Evolutionary conservation across 305 asterid genomes (phyloP).

Genomic region (Plantago coronopus): DNA sequence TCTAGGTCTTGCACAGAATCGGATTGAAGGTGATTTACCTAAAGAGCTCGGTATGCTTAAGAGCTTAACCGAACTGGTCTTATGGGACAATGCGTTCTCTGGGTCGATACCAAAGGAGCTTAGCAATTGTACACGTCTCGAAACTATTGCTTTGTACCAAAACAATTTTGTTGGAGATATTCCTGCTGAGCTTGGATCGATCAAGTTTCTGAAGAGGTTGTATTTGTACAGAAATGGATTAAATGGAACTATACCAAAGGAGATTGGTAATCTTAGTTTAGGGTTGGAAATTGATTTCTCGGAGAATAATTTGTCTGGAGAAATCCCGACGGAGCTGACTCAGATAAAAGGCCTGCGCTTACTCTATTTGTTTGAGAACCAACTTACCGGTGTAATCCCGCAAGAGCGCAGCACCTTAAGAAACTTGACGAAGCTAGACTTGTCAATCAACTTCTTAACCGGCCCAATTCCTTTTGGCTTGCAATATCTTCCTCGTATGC

Average conservation of each 20-base stretch:
- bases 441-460: conserved; percentile 64
- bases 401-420: conserved; percentile 52
- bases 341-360: conserved; percentile 42
- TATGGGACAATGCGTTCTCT: conserved; percentile 67
- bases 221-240: conserved; percentile 66
- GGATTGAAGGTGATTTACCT: conserved; percentile 58
- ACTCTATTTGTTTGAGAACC: conserved; percentile 63
- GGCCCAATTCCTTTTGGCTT: conserved; percentile 82
- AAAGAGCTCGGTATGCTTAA: conserved; percentile 68
- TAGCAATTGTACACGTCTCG: conserved; percentile 61
- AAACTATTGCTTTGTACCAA: conserved; percentile 66
- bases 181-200: conserved; percentile 60
- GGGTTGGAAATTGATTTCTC: conserved; percentile 73
- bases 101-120: conserved; percentile 73
- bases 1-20: conserved; percentile 85
- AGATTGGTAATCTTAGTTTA: conserved; percentile 62
- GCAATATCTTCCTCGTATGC: conserved; percentile 52
- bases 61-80: conserved; percentile 46
- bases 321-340: conserved; percentile 61
- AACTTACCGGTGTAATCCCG: conserved; percentile 73
- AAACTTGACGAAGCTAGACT: conserved; percentile 65
- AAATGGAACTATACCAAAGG: conserved; percentile 75
- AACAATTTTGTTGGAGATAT: conserved; percentile 67
- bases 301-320: conserved; percentile 67
- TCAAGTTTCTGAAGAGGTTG: conserved; percentile 35